Conservation (phyloP, 1,139 yeast species). For the Scheffersomyces titani region DNA sequence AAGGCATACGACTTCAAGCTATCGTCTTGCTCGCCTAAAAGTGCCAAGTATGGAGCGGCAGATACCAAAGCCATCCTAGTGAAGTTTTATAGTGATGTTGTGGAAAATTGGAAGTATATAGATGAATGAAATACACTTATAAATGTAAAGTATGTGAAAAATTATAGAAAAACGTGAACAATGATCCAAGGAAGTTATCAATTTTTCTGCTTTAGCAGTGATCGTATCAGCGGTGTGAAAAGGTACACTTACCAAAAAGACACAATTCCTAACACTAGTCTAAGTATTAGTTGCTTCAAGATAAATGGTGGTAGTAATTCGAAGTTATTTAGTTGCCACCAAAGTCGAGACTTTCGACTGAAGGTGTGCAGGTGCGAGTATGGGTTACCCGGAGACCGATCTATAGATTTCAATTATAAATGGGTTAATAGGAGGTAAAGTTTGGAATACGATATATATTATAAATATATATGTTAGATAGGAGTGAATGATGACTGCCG, state of each 20-base stretch:
- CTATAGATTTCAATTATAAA: background rate
- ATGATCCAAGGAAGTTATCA: background rate
- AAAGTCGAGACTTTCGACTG: background rate
- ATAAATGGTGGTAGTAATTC: background rate
- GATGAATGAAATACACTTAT: background rate
- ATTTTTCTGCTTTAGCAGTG: background rate
- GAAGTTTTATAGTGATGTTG: background rate
- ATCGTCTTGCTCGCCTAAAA: slow-evolving; percentile 79
- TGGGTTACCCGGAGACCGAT: background rate
- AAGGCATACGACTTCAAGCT: slow-evolving; percentile 83
- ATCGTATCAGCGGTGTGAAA: background rate
- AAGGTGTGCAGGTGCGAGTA: background rate
- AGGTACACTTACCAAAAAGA: background rate
- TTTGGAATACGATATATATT: background rate
- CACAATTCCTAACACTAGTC: background rate
- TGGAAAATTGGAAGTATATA: background rate
- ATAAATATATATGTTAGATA: background rate
- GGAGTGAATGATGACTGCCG: no score
- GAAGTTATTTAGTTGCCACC: background rate
- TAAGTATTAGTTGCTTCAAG: background rate
- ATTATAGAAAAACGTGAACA: background rate
- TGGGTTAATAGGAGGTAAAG: background rate
- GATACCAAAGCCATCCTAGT: slow-evolving; percentile 59
- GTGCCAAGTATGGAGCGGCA: slow-evolving; percentile 89
- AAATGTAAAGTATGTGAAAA: no score